Conservation (phyloP, 177 flowering plant genomes). For the Vitis hybrid region DNA sequence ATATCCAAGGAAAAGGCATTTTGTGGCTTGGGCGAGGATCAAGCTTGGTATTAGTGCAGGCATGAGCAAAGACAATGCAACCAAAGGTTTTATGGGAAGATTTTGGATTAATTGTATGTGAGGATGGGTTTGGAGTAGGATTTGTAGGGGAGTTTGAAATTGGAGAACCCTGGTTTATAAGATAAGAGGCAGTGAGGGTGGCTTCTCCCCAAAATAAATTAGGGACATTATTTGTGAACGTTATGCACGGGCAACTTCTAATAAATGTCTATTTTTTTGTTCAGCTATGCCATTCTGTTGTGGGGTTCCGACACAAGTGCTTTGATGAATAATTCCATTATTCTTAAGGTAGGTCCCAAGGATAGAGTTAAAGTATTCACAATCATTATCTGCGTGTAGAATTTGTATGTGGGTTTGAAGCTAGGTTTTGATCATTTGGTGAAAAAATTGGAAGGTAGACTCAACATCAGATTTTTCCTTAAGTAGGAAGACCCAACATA, state of each 20-base stretch:
- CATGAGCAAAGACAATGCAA: slow-evolving; percentile 15
- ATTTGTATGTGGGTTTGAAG: too few relatives aligned
- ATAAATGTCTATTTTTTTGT: background rate
- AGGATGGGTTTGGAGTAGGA: background rate
- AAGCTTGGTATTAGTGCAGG: background rate
- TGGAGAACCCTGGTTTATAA: slow-evolving; percentile 21
- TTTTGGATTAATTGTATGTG: background rate
- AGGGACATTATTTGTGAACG: slow-evolving; percentile 13
- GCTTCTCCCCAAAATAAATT: slow-evolving; percentile 16
- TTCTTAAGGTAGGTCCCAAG: too few relatives aligned
- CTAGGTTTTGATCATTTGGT: too few relatives aligned
- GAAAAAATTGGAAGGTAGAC: too few relatives aligned
- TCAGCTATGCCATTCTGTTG: too few relatives aligned
- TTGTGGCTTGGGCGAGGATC: background rate
- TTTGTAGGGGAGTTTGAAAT: slow-evolving; percentile 11
- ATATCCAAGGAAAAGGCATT: slow-evolving; percentile 17
- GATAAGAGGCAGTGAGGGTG: slow-evolving; percentile 15
- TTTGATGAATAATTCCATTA: too few relatives aligned
- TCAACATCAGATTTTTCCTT: too few relatives aligned
- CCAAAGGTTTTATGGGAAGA: slow-evolving; percentile 13
- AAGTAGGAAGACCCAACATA: too few relatives aligned
- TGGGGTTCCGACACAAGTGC: too few relatives aligned
- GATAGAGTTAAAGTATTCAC: too few relatives aligned
- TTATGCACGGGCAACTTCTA: slow-evolving; percentile 12
- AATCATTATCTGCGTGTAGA: too few relatives aligned